phyloP scores from a whole-genome alignment of 345 rosid genomes.

The Theobroma cacao region DNA sequence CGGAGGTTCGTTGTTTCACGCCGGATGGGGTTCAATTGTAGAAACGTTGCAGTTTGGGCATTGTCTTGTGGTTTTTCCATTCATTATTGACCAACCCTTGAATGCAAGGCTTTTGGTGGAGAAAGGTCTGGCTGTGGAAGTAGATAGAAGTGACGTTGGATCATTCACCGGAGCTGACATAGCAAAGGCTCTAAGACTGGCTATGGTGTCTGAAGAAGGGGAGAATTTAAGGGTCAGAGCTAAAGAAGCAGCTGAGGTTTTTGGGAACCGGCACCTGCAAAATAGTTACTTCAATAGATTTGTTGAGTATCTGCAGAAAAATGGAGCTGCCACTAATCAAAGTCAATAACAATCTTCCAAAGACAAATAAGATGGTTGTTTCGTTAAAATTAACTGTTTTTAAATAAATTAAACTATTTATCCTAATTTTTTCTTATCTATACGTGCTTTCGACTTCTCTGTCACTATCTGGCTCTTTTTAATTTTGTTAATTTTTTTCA shows the following conservation, averaged over 20 bases:
- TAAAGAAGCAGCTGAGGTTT: neutral
- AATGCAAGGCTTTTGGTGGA: slow-evolving; percentile 8
- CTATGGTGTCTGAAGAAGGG: slow-evolving; percentile 22
- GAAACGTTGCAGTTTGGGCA: neutral
- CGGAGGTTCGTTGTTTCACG: neutral
- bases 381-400: no score
- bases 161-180: slow-evolving; percentile 16
- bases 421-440: no score
- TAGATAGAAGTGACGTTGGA: slow-evolving; percentile 18
- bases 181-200: slow-evolving; percentile 15
- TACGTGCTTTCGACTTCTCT: no score
- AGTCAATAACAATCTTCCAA: neutral
- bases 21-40: neutral
- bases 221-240: neutral
- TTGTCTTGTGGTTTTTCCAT: neutral
- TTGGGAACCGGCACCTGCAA: slow-evolving; percentile 5
- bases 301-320: slow-evolving; percentile 13
- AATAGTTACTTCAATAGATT: neutral
- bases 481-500: no score
- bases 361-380: no score
- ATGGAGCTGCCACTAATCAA: neutral
- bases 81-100: neutral
- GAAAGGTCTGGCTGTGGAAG: slow-evolving; percentile 21
- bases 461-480: no score
- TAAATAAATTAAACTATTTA: no score